These are phyloP conservation scores for Paramecium bursaria DNA, from an alignment of 73 alveolate species.

Conservation along the genomic window DNA sequence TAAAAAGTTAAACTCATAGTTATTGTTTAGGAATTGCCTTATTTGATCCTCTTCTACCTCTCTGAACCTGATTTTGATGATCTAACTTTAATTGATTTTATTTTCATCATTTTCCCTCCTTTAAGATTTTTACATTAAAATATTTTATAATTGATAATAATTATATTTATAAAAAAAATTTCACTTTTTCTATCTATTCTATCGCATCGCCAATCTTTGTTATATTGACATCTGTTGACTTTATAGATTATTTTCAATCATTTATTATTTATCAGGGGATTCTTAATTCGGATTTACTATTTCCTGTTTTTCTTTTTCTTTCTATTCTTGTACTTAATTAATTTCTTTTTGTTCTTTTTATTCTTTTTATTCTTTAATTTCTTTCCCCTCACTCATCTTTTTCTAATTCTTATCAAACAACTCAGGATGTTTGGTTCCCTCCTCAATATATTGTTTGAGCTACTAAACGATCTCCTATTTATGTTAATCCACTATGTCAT, in stretches of 20 bases:
- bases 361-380: too few relatives aligned
- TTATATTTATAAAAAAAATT: neutral
- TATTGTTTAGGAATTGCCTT: neutral
- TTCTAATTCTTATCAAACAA: too few relatives aligned
- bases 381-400: too few relatives aligned
- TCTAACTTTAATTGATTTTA: too few relatives aligned
- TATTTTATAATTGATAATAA: too few relatives aligned
- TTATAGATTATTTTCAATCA: neutral
- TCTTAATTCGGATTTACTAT: neutral
- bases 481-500: conserved; percentile 15
- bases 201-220: conserved; percentile 4
- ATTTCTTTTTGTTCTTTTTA: neutral
- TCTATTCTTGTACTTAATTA: neutral
- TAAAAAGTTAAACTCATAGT: conserved; percentile 15
- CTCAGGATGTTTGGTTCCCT: too few relatives aligned
- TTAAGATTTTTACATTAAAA: neutral
- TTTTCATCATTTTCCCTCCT: too few relatives aligned
- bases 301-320: conserved; percentile 10
- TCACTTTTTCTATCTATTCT: conserved; percentile 16
- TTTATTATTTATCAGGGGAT: neutral
- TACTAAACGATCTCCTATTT: neutral
- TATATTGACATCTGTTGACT: conserved; percentile 5
- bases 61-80: conserved; percentile 29
- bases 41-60: conserved; percentile 17
- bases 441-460: conserved; percentile 1